Percentiles rank a stretch among this genome's conserved stretches.
Conservation (phyloP, 331 rosid species). For the Malus hybrid region DNA sequence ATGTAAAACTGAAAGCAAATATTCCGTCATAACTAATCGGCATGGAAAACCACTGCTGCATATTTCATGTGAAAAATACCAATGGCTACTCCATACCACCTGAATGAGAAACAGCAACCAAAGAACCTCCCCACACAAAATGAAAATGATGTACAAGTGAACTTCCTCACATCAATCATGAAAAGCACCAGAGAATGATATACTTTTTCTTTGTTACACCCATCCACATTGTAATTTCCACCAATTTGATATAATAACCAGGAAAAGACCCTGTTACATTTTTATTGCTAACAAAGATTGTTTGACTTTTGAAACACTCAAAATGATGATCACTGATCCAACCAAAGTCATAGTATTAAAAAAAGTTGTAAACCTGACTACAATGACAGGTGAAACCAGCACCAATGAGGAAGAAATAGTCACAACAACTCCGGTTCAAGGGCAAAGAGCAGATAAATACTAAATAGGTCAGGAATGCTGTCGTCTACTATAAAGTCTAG, state of each 20-base stretch:
- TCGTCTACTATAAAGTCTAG: neutral
- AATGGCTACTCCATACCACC: neutral
- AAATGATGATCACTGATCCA: neutral
- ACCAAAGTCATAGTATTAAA: neutral
- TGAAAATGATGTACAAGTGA: neutral
- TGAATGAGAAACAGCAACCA: neutral
- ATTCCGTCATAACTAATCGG: neutral
- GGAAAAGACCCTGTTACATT: neutral
- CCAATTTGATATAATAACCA: neutral
- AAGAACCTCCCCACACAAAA: conserved; percentile 1
- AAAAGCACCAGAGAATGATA: neutral
- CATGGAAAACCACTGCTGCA: neutral
- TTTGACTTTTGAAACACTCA: neutral
- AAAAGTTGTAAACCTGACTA: neutral
- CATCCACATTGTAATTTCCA: neutral
- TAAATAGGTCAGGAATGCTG: neutral
- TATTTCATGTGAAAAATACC: neutral
- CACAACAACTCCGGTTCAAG: neutral
- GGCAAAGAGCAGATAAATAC: neutral
- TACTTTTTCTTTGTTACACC: neutral
- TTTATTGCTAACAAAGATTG: neutral
- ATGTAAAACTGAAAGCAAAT: neutral
- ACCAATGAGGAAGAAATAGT: neutral
- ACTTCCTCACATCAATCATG: neutral
- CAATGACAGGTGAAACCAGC: neutral